Base-by-base conservation (phyloP, 768 basidiomycete species). In the Tricholoma hemisulphureum region DNA sequence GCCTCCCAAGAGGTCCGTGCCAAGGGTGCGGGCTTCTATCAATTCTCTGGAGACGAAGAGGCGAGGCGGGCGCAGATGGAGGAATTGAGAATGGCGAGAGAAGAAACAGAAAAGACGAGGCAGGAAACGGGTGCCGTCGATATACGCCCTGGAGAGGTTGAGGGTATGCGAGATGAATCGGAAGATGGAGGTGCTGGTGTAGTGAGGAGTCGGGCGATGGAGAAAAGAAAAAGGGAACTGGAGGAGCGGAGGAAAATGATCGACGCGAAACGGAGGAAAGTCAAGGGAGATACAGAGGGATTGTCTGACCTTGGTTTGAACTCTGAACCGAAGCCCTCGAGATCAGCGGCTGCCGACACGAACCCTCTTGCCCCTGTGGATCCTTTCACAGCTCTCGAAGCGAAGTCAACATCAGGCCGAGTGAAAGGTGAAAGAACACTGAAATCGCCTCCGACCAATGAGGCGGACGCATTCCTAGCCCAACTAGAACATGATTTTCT, bases 21-120 rank as follows among this genome's bases (percentile, higher is more conserved):
- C 11, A 89, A 88, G 70, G 97, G 91, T 43, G 95, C 96, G 1
- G 95, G 85, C 1, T 93, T 90, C 73, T 97, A 96, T 71, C 89
- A 92, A 68, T 95, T 98, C 72, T 92, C 93, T 11, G 81, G 70
- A 2, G 93, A 97, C 63, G 92, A 94, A 65, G 89, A 91, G 61
- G 84, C 82, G 26, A 80, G 97, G 41, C 75, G 75, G 61, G 75
- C 77, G 51, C 88, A 98, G 69, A 91, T 95, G 93, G 91, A 91
- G 56, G 90, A 89, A 55, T 75, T 98, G 11, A 83, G 80, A 57
- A 69, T 74, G 4, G 80, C 80, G 2, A 78, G 93, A 41, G 79
- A 82, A 46, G 91, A 95, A 68, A 96, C 95, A 0, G 83, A 84
- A 66, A 75, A 76, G 59, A 77, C 75, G 24, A 76, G 87, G 62